Percentiles rank a stretch among this genome's conserved stretches.
phyloP scores from a whole-genome alignment of 2,329 filamentous ascomycete species.

The Monosporascus sp. region DNA sequence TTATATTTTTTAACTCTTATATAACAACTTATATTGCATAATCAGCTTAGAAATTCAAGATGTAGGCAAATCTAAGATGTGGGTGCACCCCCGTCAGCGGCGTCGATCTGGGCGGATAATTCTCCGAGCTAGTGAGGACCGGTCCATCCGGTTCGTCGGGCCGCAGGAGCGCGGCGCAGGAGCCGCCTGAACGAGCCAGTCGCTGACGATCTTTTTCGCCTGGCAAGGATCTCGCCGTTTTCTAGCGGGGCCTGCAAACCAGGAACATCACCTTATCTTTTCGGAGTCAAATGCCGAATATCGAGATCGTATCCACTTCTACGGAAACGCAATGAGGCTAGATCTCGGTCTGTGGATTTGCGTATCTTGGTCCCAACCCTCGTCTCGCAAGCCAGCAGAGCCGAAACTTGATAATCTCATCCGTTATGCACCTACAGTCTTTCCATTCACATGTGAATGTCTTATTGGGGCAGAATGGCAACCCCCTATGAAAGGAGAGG shows the following conservation, averaged over 20 bases:
- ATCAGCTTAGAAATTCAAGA: too few relatives aligned
- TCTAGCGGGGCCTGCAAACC: not conserved
- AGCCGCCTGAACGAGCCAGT: slow-evolving; percentile 14
- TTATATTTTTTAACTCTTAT: too few relatives aligned
- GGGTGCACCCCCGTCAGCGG: not conserved
- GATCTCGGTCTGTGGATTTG: not conserved
- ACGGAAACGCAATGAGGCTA: not conserved
- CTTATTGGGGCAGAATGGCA: too few relatives aligned
- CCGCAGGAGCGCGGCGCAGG: slow-evolving; percentile 20
- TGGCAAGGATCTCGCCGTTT: not conserved
- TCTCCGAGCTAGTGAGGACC: slow-evolving; percentile 7
- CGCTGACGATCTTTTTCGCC: not conserved
- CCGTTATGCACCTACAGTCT: too few relatives aligned
- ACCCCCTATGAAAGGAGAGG: too few relatives aligned
- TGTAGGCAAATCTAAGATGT: rapidly evolving
- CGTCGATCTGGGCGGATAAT: slow-evolving; percentile 13
- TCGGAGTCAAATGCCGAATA: not conserved
- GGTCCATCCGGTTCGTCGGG: slow-evolving; percentile 18
- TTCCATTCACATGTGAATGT: too few relatives aligned
- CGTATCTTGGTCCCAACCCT: not conserved
- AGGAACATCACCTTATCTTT: not conserved
- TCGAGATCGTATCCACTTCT: not conserved
- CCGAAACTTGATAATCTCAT: not conserved
- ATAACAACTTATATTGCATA: too few relatives aligned
- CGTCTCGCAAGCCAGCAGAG: not conserved